Base-by-base conservation (phyloP, 495 filamentous ascomycete species). In the Gamarada debralockiae region DNA sequence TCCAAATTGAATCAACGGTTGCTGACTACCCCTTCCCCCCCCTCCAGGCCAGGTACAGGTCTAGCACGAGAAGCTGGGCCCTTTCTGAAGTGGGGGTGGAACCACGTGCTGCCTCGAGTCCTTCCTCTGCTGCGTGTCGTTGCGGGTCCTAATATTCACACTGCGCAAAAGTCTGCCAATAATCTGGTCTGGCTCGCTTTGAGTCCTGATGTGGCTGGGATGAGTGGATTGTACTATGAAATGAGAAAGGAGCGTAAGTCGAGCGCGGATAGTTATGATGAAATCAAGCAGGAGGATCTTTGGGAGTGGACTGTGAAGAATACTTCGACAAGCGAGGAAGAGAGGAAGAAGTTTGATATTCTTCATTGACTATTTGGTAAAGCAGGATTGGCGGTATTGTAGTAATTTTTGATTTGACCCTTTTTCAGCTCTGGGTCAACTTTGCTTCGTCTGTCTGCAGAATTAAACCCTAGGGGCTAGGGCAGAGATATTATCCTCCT, bases 281-380 rank as follows among this genome's bases (percentile, higher is more conserved):
- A 65, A 53, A 54, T 34, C 20, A 73, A 73, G 53, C 70, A 72
- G 53, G 73, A 77, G 21, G 69, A 72, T 58, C 56, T 74, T 40
- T 78, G 71, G 68, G 56, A 61, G 50, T 78, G 70, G 70, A 80
- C 73, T 21, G 62, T 79, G 39, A 64, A 67, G 27, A 55, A 67
- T 31, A 57, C n/a, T 73, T n/a, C 37, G 14, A 14, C 37, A 20
- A 39, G 37, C 18, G 18, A 39, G 37, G 6, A 39, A 14, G 37
- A 39, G 18, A 15, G 14, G 18, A n/a, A 39, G 14, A 39, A n/a
- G 6, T 39, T 39, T 39, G 37, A 39, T 20, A 15, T 15, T 15
- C 14, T n/a, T n/a, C n/a, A n/a, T n/a, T n/a, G n/a, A n/a, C n/a
- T n/a, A n/a, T n/a, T n/a, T n/a, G n/a, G n/a, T n/a, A n/a, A n/a